A percentile compares a stretch with the other conserved stretches of the same genome.
Evolutionary conservation across 441 rosid genomes (phyloP).

Genomic region (Isatis lusitanica): DNA sequence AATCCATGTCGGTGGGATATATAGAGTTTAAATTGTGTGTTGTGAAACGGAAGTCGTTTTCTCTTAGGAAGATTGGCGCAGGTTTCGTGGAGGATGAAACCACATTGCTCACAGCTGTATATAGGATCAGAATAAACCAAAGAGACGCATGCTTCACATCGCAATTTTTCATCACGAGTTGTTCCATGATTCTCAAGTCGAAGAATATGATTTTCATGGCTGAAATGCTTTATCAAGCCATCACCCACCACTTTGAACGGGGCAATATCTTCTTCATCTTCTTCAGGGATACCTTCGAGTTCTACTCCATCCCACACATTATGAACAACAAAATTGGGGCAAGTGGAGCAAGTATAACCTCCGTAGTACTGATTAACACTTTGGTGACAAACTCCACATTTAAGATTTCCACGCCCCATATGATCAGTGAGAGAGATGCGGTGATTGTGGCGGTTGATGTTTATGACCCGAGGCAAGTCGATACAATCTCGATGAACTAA

Average conservation of each 20-base stretch:
- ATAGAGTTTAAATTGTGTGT: not conserved
- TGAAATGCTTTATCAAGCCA: not conserved
- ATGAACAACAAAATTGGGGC: not conserved
- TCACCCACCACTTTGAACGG: not conserved
- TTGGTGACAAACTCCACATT: not conserved
- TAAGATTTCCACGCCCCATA: not conserved
- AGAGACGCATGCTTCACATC: conserved; percentile 1
- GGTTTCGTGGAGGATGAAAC: not conserved
- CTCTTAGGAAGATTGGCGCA: not conserved
- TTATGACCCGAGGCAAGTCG: not conserved
- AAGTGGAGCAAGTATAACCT: not conserved
- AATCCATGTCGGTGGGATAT: not conserved
- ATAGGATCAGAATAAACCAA: not conserved
- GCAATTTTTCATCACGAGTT: not conserved
- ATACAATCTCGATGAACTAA: not conserved
- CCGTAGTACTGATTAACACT: not conserved
- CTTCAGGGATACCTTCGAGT: not conserved
- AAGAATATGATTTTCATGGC: not conserved
- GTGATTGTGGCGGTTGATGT: not conserved
- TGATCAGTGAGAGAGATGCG: not conserved
- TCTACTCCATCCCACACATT: not conserved
- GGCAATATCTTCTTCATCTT: not conserved
- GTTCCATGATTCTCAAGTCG: not conserved
- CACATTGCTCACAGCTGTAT: not conserved
- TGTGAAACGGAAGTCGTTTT: not conserved